Percentiles rank a stretch among this genome's conserved stretches.
Evolutionary conservation across 805 yeast species (phyloP).

Genomic region (Lachancea mirantina): DNA sequence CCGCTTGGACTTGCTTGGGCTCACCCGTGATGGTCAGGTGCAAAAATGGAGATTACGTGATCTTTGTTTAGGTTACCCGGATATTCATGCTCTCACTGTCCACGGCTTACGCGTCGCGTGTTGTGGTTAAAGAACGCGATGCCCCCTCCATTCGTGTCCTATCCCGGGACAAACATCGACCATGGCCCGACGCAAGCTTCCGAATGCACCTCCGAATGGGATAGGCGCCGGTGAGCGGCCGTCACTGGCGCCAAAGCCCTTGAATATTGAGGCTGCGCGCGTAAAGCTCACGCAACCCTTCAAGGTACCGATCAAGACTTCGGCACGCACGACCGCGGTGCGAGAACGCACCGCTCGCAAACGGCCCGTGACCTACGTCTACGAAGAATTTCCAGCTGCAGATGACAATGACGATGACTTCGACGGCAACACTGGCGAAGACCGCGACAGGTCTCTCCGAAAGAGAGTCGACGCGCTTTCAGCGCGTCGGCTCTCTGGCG

Average conservation of each 20-base stretch:
- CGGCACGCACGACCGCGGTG: conserved; percentile 11
- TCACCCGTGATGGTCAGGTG: too few species aligned
- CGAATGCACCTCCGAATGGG: conserved; percentile 39
- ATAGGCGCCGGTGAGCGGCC: conserved; percentile 69
- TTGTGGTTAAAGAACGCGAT: too few species aligned
- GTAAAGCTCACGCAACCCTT: conserved; percentile 58
- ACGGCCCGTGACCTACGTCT: conserved; percentile 29
- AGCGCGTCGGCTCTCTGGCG: conserved; percentile 43
- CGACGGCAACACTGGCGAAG: conserved; percentile 31
- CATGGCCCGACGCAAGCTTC: conserved; percentile 35
- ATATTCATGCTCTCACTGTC: background rate
- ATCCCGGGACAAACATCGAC: background rate
- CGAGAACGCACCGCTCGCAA: conserved; percentile 25
- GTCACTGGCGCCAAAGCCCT: conserved; percentile 47
- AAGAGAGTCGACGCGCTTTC: conserved; percentile 54
- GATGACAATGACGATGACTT: conserved; percentile 26
- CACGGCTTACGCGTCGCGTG: background rate
- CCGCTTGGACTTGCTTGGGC: too few species aligned
- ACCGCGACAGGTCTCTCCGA: conserved; percentile 32
- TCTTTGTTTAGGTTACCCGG: background rate
- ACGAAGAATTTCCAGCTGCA: conserved; percentile 14
- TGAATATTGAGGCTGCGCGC: conserved; percentile 46
- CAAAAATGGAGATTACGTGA: too few species aligned
- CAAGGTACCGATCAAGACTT: conserved; percentile 48
- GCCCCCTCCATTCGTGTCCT: too few species aligned